phyloP scores from a whole-genome alignment of 1,139 yeast genomes.

The Magnusiomyces starmeri region DNA sequence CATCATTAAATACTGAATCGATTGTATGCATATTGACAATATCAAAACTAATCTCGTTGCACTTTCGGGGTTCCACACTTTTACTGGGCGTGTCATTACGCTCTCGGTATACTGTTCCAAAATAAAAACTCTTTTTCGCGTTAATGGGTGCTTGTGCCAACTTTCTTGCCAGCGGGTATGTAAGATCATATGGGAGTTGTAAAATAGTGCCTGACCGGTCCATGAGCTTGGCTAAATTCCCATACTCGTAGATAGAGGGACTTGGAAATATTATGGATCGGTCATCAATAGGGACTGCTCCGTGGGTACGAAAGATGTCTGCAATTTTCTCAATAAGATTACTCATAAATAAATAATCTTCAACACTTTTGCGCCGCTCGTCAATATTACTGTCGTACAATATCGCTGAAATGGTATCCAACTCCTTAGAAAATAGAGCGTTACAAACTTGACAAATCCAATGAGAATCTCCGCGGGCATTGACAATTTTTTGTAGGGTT shows the following conservation, averaged over 20 bases:
- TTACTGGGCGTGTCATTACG: conserved; percentile 43
- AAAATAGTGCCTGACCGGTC: conserved; percentile 83
- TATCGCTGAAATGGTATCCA: conserved; percentile 72
- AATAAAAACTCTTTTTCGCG: conserved; percentile 54
- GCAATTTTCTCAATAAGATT: conserved; percentile 49
- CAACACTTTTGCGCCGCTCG: conserved; percentile 8
- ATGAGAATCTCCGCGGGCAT: conserved; percentile 68
- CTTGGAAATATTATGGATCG: conserved; percentile 69
- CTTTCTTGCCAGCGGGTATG: conserved; percentile 80
- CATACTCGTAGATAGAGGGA: conserved; percentile 60
- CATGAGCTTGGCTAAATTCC: conserved; percentile 65
- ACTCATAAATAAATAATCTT: conserved; percentile 29
- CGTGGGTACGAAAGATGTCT: conserved; percentile 65
- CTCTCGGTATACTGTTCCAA: conserved; percentile 72
- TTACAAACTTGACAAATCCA: conserved; percentile 92
- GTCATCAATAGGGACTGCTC: conserved; percentile 66
- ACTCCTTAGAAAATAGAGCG: conserved; percentile 75
- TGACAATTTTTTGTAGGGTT: conserved; percentile 75
- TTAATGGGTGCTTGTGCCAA: conserved; percentile 46
- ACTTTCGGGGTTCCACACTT: conserved; percentile 62
- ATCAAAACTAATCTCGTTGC: conserved; percentile 81
- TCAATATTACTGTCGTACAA: conserved; percentile 48
- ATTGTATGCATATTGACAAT: conserved; percentile 42
- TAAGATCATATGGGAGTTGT: conserved; percentile 81
- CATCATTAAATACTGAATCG: conserved; percentile 57